Conservation (phyloP, 176 grass and related monocot genomes). For the Elaeis guineensis region DNA sequence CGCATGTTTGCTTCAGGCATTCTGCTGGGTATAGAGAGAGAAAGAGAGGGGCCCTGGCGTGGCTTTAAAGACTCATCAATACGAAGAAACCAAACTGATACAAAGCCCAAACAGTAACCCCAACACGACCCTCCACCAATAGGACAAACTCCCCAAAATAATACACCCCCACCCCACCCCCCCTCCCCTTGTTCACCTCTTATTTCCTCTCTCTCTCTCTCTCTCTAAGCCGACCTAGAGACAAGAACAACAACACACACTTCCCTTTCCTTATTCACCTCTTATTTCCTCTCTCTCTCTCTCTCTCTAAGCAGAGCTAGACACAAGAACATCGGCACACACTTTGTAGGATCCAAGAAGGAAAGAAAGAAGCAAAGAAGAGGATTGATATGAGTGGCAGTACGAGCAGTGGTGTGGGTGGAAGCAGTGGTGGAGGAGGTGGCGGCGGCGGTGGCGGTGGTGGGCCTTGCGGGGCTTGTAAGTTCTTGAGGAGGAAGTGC, state of each 20-base stretch:
- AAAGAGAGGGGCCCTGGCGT: constrained; percentile 41
- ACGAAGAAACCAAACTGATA: constrained; percentile 56
- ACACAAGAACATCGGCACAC: too few species aligned
- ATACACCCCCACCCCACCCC: too few species aligned
- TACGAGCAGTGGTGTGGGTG: constrained; percentile 7
- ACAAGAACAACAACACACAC: too few species aligned
- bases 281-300: constrained; percentile 4
- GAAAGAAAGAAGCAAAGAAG: too few species aligned
- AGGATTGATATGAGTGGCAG: constrained; percentile 3
- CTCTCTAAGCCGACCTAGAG: background rate
- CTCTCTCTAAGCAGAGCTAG: constrained; percentile 1
- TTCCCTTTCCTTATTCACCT: background rate
- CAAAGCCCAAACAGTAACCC: constrained; percentile 42
- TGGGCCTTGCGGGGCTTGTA: constrained; percentile 88
- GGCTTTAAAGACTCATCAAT: constrained; percentile 99
- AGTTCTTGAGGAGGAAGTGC: constrained; percentile 95
- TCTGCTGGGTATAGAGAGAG: constrained; percentile 31
- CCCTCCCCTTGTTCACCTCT: background rate
- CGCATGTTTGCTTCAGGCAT: constrained; percentile 96
- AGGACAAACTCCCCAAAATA: constrained; percentile 25
- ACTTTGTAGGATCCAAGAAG: too few species aligned
- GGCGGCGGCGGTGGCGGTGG: constrained; percentile 14
- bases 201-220: constrained; percentile 3
- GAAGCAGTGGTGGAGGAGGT: constrained; percentile 13
- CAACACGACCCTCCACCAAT: constrained; percentile 59